Evolutionary conservation across 805 yeast species (phyloP), one percentile per base, ranked within the genome.

Genomic region (Ogataea ramenticola): DNA sequence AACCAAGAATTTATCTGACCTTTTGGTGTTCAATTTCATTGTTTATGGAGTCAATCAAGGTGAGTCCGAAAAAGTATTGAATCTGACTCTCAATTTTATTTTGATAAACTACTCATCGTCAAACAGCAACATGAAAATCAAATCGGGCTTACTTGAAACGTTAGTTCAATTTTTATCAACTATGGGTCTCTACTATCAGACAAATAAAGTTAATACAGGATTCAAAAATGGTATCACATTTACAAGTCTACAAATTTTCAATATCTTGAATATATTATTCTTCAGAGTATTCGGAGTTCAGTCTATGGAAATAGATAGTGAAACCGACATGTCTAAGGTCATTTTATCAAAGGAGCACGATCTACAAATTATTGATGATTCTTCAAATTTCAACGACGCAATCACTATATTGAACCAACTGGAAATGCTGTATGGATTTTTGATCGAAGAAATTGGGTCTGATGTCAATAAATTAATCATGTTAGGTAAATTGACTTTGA

Each of bases 391-490:
- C 39, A 47, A 49, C 39, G 51, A 44, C 31, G 62, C 62, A 1
- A 41, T 50, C 1, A 46, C 50, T 16, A 44, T 53, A 3, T 44
- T 59, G 21, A 55, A 51, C 40, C 65, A 62, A 26, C 39, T 65
- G n/a, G 57, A 57, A 10, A 37, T 50, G 10, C 43, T 64, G n/a
- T 64, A 58, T 43, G 34, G 44, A 15, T 59, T 60, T 22, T 41
- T 63, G 19, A 46, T 62, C 16, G 49, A 50, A 16, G 65, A 64
- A 42, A 44, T 63, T 1, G 67, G 57, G 33, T 58, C 64, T 24
- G 68, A 65, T 42, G 49, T 54, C 36, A 64, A 65, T 35, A 57
- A 60, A 43, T 48, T 64, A 39, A 64, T 64, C n/a, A 43, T 58
- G 39, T 40, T 62, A 22, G 54, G 57, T 15, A 60, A 57, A 27